Evolutionary conservation across 495 filamentous ascomycete genomes (phyloP), one percentile per base, ranked within the genome.

Genomic region (Opeltia flavorubescens): DNA sequence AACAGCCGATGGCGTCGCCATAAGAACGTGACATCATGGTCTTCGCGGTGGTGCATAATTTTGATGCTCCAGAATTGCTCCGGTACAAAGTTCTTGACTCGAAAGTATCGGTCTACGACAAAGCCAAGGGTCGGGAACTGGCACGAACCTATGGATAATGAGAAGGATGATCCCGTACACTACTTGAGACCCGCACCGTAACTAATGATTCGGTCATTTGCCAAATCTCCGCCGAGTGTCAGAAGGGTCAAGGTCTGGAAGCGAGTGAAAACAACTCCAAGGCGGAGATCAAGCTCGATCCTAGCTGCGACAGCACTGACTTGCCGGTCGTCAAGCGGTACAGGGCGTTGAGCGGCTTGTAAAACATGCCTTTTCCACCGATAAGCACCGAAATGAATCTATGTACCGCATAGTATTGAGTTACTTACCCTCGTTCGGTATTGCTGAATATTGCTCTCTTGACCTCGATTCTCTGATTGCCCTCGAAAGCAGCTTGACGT

Each of bases 71-170:
- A 98, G 64, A 96, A 96, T 1, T 74, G 63, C 55, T 98, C 91
- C 4, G 89, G 84, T 15, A 89, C 80, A 59, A 98, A 98, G 55
- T 93, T 95, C 50, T 83, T 76, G 34, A 98, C 88, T 51, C 80
- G 74, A 45, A 94, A 83, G 59, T 96, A 98, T 17, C 89, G 77
- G 60, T 98, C 93, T 12, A 98, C 91, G 0, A 98, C 88, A 53
- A 98, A 98, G 2, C 91, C 91, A 11, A 98, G 67, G 0, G 93
- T 96, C 11, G 91, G 91, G 57, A 98, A 98, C 64, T 98, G 91
- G 49, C 91, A 98, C 11, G 87, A 93, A 13, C 89, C 86, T 91
- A 44, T 11, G 4, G 39, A 42, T 42, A n/a, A 18, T 64, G 55
- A 68, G 55, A 45, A 28, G 38, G 17, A 39, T 15, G 11, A 29